A percentile compares a stretch with the other conserved stretches of the same genome.
Conservation (phyloP, 2,329 filamentous ascomycete genomes). For the Podosphaera aphanis region DNA sequence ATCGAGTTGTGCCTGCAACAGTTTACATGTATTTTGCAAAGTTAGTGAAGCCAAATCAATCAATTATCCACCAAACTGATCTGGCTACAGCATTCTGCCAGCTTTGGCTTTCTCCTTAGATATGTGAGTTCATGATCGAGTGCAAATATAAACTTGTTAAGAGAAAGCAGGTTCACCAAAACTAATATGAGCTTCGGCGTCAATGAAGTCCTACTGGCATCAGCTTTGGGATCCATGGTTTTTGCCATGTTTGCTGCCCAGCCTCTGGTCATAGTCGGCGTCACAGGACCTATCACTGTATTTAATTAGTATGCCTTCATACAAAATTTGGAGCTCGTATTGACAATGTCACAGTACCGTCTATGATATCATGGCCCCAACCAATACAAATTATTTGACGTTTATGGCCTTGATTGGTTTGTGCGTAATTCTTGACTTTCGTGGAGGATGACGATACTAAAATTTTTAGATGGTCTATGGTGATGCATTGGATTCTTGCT, state of each 20-base stretch:
- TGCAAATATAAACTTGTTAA: neutral
- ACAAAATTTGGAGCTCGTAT: neutral
- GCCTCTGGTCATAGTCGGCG: constrained; percentile 73
- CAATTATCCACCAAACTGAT: neutral
- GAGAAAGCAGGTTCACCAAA: constrained; percentile 37
- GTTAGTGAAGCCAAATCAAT: constrained; percentile 23
- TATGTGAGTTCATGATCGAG: constrained; percentile 27
- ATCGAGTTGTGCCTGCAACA: constrained; percentile 66
- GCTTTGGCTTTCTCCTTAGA: constrained; percentile 75
- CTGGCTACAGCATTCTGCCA: constrained; percentile 46
- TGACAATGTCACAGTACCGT: constrained; percentile 43
- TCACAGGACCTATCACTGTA: constrained; percentile 76
- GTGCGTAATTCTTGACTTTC: constrained; percentile 8
- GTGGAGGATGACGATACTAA: constrained; percentile 5
- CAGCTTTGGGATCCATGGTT: constrained; percentile 59
- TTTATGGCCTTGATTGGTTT: constrained; percentile 88
- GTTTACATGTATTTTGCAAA: constrained; percentile 93
- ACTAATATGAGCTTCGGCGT: constrained; percentile 69
- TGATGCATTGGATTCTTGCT: constrained; percentile 68
- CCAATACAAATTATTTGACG: constrained; percentile 57
- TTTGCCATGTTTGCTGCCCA: constrained; percentile 63
- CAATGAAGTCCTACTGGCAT: constrained; percentile 73
- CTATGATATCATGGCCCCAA: constrained; percentile 62
- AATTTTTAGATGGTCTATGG: constrained; percentile 43
- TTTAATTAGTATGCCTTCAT: constrained; percentile 51